A percentile compares a stretch with the other conserved stretches of the same genome.
Evolutionary conservation across 1,139 yeast genomes (phyloP).

Genomic region (Saccharomycopsis crataegensis): DNA sequence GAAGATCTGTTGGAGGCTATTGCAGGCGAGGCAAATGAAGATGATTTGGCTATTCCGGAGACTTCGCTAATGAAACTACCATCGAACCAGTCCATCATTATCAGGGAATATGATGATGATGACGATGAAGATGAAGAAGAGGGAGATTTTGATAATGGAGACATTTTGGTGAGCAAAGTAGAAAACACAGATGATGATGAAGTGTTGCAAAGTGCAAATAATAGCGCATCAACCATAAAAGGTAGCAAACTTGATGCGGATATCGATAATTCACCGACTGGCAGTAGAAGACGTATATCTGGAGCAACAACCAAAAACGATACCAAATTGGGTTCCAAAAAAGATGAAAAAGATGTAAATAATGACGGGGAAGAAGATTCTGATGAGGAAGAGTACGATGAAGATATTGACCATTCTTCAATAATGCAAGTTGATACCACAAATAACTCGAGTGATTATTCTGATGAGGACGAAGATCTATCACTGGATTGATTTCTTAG

Average conservation of each 20-base stretch:
- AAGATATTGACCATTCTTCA: no score
- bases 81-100: background rate
- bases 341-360: no score
- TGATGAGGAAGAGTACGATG: no score
- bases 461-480: no score
- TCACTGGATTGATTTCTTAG: no score
- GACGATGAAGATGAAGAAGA: constrained; percentile 5
- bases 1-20: constrained; percentile 18
- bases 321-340: no score
- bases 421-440: no score
- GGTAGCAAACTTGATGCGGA: background rate
- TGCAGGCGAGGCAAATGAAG: constrained; percentile 18
- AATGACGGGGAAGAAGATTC: no score
- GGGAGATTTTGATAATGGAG: background rate
- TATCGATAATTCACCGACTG: background rate
- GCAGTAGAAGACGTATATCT: background rate
- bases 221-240: background rate
- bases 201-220: background rate
- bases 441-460: no score
- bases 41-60: constrained; percentile 17
- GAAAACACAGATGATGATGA: background rate
- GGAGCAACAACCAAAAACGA: no score
- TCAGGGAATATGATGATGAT: background rate
- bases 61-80: constrained; percentile 13
- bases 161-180: background rate